A percentile compares a stretch with the other conserved stretches of the same genome.
These are phyloP conservation scores for Echeveria elegans DNA, from an alignment of 164 flowering plant genomes.

Conservation along the genomic window DNA sequence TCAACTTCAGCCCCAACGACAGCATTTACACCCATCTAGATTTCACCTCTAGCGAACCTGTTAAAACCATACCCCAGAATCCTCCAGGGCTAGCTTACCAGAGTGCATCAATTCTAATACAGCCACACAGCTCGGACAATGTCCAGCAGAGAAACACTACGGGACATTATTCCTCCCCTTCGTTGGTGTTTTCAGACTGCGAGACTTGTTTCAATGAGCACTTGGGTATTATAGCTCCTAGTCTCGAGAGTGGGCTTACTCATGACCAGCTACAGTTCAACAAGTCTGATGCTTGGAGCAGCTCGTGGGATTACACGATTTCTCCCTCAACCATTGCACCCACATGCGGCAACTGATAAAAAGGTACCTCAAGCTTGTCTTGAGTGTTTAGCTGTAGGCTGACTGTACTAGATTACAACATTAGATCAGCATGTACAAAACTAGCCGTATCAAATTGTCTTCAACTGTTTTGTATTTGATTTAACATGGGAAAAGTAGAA, in stretches of 20 bases:
- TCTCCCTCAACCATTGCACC: not conserved
- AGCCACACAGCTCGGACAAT: not conserved
- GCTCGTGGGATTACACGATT: not conserved
- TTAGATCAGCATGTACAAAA: not conserved
- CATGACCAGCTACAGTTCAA: not conserved
- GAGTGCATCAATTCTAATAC: not conserved
- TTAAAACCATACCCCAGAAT: not conserved
- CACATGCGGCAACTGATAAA: not conserved
- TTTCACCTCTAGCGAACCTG: not conserved
- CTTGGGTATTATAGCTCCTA: not conserved
- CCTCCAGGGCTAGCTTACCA: not conserved
- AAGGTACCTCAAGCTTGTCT: not conserved
- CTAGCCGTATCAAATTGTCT: not conserved
- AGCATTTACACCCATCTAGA: not conserved
- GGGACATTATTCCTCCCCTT: not conserved
- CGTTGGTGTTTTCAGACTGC: not conserved
- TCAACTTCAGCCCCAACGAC: not conserved
- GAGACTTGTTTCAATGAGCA: not conserved
- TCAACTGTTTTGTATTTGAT: not conserved
- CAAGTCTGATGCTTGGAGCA: not conserved
- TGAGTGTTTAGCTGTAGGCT: not conserved
- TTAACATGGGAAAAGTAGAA: conserved; percentile 56
- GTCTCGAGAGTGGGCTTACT: not conserved
- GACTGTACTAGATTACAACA: not conserved
- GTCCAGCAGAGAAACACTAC: not conserved